phyloP scores from a whole-genome alignment of 495 filamentous ascomycete species.

The Talaromyces thailandensis region DNA sequence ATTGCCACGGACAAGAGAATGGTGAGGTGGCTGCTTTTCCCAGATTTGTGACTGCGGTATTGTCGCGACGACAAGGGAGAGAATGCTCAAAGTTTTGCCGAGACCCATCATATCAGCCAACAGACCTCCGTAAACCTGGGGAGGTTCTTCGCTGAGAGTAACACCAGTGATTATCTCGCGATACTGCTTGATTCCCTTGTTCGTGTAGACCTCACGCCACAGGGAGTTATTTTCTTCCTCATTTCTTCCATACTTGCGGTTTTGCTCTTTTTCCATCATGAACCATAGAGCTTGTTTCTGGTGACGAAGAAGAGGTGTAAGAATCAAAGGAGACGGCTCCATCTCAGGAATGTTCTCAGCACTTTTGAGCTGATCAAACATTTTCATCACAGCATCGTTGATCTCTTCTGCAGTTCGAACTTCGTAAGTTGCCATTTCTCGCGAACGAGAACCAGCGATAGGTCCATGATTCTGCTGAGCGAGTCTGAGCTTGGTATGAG shows the following conservation, averaged over 20 bases:
- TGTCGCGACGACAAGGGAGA: constrained; percentile 63
- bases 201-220: constrained; percentile 50
- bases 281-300: constrained; percentile 90
- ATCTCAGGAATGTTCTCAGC: constrained; percentile 68
- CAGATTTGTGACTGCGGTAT: constrained; percentile 51
- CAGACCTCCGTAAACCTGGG: constrained; percentile 72
- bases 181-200: constrained; percentile 51
- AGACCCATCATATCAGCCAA: constrained; percentile 97
- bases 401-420: constrained; percentile 73
- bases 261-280: constrained; percentile 72
- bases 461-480: constrained; percentile 18
- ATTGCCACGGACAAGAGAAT: constrained; percentile 20
- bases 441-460: constrained; percentile 14
- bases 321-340: constrained; percentile 52
- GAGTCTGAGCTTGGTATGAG: constrained; percentile 44
- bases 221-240: constrained; percentile 59
- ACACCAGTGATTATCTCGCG: constrained; percentile 78
- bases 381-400: constrained; percentile 68
- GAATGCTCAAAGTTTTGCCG: constrained; percentile 85
- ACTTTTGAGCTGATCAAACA: constrained; percentile 75
- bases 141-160: constrained; percentile 51
- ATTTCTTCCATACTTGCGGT: constrained; percentile 42
- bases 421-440: constrained; percentile 34
- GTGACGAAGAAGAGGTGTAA: constrained; percentile 68
- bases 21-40: constrained; percentile 17